These are phyloP conservation scores for Diaporthe sp. DNA, from an alignment of 2,329 filamentous ascomycete genomes.

Conservation along the genomic window DNA sequence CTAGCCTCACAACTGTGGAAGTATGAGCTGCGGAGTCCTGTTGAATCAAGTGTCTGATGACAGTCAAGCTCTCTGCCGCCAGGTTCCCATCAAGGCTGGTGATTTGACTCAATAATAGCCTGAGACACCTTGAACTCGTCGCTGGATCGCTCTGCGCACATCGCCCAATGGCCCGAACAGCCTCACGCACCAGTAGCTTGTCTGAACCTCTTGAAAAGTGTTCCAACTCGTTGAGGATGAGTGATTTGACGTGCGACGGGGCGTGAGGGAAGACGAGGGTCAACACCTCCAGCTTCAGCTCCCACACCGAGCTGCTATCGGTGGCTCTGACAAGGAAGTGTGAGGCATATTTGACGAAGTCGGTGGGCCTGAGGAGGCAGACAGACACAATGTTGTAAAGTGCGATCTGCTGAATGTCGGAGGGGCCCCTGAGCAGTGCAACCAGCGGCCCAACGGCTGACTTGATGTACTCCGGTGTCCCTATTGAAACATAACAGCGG, in stretches of 20 bases:
- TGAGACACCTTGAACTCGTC: constrained; percentile 84
- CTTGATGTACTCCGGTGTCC: constrained; percentile 81
- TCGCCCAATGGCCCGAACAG: constrained; percentile 91
- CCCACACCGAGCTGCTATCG: constrained; percentile 87
- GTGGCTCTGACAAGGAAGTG: constrained; percentile 90
- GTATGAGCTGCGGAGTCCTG: constrained; percentile 85
- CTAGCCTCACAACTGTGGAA: constrained; percentile 88
- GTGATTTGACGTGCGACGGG: constrained; percentile 80
- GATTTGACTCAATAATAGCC: constrained; percentile 87
- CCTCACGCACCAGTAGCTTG: constrained; percentile 85
- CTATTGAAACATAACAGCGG: constrained; percentile 87
- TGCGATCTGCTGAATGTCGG: constrained; percentile 90
- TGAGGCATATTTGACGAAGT: constrained; percentile 89
- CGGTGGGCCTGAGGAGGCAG: constrained; percentile 79
- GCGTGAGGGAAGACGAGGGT: constrained; percentile 92
- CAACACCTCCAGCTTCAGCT: constrained; percentile 90
- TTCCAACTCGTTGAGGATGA: constrained; percentile 93
- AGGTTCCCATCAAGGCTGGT: constrained; percentile 88
- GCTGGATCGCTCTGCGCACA: constrained; percentile 85
- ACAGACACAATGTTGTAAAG: constrained; percentile 97
- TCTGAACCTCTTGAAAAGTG: constrained; percentile 87
- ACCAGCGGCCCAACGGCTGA: constrained; percentile 86
- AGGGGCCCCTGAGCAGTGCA: constrained; percentile 84
- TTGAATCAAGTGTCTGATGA: constrained; percentile 95
- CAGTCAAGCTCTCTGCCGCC: constrained; percentile 92